phyloP scores from a whole-genome alignment of 345 rosid genomes.

The Orychophragmus violaceus region DNA sequence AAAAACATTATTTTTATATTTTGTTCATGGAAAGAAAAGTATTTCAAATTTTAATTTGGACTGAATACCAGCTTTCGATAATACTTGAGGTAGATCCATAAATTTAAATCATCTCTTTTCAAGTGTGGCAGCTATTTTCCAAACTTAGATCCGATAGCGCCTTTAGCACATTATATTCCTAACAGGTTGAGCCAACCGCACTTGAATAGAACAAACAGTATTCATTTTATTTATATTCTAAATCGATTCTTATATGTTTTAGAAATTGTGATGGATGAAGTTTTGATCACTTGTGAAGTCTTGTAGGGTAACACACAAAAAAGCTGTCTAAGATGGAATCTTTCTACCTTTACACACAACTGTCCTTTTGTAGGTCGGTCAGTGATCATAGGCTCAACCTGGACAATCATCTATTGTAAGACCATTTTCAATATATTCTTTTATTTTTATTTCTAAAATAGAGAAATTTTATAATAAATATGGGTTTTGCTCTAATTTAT shows the following conservation, averaged over 20 bases:
- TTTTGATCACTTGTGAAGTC: slow-evolving; percentile 19
- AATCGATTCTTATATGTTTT: neutral
- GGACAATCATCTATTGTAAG: slow-evolving; percentile 38
- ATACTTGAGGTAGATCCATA: too few species aligned
- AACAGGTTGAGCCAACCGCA: neutral
- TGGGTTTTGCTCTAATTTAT: too few species aligned
- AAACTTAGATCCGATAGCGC: too few species aligned
- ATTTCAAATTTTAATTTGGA: too few species aligned
- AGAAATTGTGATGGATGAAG: neutral
- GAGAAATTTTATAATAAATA: too few species aligned
- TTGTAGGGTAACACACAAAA: slow-evolving; percentile 43
- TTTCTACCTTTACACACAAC: slow-evolving; percentile 39
- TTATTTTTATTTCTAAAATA: neutral
- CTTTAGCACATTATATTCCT: too few species aligned
- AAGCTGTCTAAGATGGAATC: slow-evolving; percentile 39
- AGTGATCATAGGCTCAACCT: slow-evolving; percentile 43
- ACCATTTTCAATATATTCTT: neutral
- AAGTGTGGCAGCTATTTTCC: too few species aligned
- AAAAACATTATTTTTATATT: too few species aligned
- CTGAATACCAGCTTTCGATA: too few species aligned
- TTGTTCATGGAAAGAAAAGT: too few species aligned
- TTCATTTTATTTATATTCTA: too few species aligned
- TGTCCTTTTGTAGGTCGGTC: slow-evolving; percentile 43
- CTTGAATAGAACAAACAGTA: neutral
- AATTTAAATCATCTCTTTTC: too few species aligned